A percentile compares a stretch with the other conserved stretches of the same genome.
phyloP scores from a whole-genome alignment of 352 stramenopile genomes.

The Stramenopiles sp. region DNA sequence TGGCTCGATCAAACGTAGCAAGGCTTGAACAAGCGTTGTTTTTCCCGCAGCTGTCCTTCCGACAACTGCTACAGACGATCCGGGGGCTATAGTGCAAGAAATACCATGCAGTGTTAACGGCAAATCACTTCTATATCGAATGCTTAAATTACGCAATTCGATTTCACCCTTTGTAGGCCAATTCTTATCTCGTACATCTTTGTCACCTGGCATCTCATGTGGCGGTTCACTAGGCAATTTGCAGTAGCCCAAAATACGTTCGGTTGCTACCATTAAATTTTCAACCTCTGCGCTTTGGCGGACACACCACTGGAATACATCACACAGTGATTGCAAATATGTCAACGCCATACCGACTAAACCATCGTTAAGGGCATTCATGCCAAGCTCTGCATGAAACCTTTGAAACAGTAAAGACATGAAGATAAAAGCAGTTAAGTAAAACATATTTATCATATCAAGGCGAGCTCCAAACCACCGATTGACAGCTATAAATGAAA shows the following conservation, averaged over 20 bases:
- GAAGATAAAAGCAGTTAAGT: neutral
- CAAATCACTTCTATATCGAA: neutral
- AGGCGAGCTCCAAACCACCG: constrained; percentile 30
- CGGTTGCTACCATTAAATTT: neutral
- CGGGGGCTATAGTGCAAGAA: neutral
- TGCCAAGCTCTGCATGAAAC: neutral
- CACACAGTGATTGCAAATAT: neutral
- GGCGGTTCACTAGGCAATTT: neutral
- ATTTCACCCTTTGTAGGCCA: neutral
- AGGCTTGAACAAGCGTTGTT: neutral
- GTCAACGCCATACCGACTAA: neutral
- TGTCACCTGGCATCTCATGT: neutral
- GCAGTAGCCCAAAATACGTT: neutral
- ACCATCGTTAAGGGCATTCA: neutral
- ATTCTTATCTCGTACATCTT: neutral
- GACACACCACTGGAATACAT: neutral
- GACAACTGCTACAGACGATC: neutral
- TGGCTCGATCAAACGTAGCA: neutral
- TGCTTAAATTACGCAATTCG: neutral
- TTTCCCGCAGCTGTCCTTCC: neutral
- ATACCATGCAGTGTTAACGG: neutral
- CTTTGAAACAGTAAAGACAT: neutral
- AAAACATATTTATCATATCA: neutral
- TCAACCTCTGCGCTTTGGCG: neutral
- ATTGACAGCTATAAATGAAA: constrained; percentile 40